Evolutionary conservation across 2,329 filamentous ascomycete species (phyloP).

Genomic region (Ambrosiella beaveri): DNA sequence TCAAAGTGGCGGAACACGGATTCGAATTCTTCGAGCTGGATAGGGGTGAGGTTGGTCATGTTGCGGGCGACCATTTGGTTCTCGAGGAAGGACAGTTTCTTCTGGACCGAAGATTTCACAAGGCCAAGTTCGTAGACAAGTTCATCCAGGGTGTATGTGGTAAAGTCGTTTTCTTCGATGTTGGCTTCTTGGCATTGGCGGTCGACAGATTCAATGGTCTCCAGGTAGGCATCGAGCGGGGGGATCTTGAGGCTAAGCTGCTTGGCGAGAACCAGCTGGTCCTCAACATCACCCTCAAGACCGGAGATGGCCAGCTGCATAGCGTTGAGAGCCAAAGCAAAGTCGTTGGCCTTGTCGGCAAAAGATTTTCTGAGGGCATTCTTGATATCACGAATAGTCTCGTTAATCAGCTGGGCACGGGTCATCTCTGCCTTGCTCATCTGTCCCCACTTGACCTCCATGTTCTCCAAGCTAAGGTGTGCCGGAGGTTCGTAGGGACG

Average conservation of each 20-base stretch:
- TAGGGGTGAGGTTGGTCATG: slow-evolving; percentile 97
- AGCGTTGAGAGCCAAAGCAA: slow-evolving; percentile 85
- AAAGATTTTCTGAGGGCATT: slow-evolving; percentile 83
- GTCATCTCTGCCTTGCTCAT: slow-evolving; percentile 73
- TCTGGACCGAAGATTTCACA: slow-evolving; percentile 80
- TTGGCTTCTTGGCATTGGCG: slow-evolving; percentile 88
- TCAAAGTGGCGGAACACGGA: slow-evolving; percentile 97
- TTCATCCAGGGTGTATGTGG: slow-evolving; percentile 97
- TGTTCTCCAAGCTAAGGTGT: slow-evolving; percentile 63
- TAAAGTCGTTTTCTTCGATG: slow-evolving; percentile 98
- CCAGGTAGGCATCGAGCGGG: slow-evolving; percentile 79
- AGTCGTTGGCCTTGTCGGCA: slow-evolving; percentile 96
- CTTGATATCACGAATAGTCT: slow-evolving; percentile 97
- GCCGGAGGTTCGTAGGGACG: slow-evolving; percentile 78
- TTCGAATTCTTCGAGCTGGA: slow-evolving; percentile 96
- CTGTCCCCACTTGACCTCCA: slow-evolving; percentile 67
- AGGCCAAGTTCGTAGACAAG: slow-evolving; percentile 82
- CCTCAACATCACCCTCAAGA: slow-evolving; percentile 92
- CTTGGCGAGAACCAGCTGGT: slow-evolving; percentile 76
- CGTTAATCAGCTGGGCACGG: slow-evolving; percentile 86
- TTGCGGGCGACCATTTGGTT: slow-evolving; percentile 96
- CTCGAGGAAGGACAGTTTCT: slow-evolving; percentile 91
- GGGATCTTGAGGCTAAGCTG: slow-evolving; percentile 70
- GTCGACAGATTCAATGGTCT: slow-evolving; percentile 72
- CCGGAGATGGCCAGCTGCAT: slow-evolving; percentile 89